phyloP scores from a whole-genome alignment of 2,329 filamentous ascomycete species.

The Dactylellina parvicollis region DNA sequence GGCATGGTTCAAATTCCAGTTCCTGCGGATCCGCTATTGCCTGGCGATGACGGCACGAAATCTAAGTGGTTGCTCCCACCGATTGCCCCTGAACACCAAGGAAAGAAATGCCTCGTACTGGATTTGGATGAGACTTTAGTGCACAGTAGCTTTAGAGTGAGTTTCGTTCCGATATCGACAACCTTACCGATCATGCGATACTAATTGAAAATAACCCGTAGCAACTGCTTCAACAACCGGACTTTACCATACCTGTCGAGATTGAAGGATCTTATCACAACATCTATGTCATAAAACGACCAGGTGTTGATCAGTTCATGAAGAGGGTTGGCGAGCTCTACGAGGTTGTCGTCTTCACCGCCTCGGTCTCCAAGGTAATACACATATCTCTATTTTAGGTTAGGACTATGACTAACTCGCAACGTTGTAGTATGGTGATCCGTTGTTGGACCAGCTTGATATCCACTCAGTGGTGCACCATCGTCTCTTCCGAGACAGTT shows the following conservation, averaged over 20 bases:
- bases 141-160: conserved; percentile 97
- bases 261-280: conserved; percentile 99
- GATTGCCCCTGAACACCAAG: conserved; percentile 79
- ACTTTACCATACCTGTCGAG: conserved; percentile 98
- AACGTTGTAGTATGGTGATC: conserved; percentile 82
- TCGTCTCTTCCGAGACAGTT: conserved; percentile 94
- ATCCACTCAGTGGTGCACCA: conserved; percentile 98
- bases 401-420: conserved; percentile 44
- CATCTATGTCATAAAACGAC: conserved; percentile 98
- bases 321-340: conserved; percentile 97
- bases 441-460: conserved; percentile 92
- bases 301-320: conserved; percentile 99
- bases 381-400: conserved; percentile 19
- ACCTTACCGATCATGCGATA: neutral
- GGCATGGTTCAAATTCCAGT: conserved; percentile 45
- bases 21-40: conserved; percentile 27
- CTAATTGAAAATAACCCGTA: conserved; percentile 15
- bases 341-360: conserved; percentile 98
- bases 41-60: conserved; percentile 48
- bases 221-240: conserved; percentile 94
- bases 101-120: conserved; percentile 91
- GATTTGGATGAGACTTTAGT: conserved; percentile 97
- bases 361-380: conserved; percentile 91
- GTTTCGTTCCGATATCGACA: conserved; percentile 54
- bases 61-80: conserved; percentile 80